Base-by-base conservation (phyloP, 2,329 filamentous ascomycete genomes). In the Curvularia sp. region DNA sequence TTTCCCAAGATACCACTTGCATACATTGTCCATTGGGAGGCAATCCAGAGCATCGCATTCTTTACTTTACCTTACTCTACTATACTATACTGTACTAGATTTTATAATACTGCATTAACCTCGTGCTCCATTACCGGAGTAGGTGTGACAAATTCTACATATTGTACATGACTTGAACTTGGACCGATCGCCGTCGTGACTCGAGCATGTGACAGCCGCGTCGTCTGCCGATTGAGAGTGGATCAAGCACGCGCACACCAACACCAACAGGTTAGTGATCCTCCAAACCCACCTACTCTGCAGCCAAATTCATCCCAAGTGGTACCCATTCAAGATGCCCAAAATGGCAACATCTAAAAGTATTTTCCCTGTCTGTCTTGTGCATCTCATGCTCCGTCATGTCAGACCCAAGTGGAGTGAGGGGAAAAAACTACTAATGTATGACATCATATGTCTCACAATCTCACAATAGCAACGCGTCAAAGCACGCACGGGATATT, bases 1-100 rank as follows among this genome's bases (percentile, higher is more conserved):
- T 46, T 55, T 54, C 28, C 15, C 32, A 58, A 55, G 55, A 58
- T 58, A 58, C 55, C 55, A 56, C 53, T 54, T 54, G 55, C 55
- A 57, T 57, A 56, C 3, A 28, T 55, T 58, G 55, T 49, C 55
- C 46, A 28, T 19, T 39, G 38, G 28, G 47, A 49, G 45, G 28
- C 43, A 49, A 49, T 25, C 32, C n/a, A 55, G 19, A 18, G 45
- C 55, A 50, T 49, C 27, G 41, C 54, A 54, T 47, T 32, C 23
- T 48, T 39, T 51, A 55, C 36, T 47, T n/a, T 46, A 32, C 19
- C n/a, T n/a, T n/a, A n/a, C n/a, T n/a, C n/a, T n/a, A n/a, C n/a
- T n/a, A 45, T 34, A 36, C 32, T 45, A 28, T 19, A 47, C 19
- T 13, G 42, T 32, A 42, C 39, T 42, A 47, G 18, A 34, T 23